A percentile compares a stretch with the other conserved stretches of the same genome.
Conservation (phyloP, 2,329 filamentous ascomycete species). For the Xylariaceae sp. region DNA sequence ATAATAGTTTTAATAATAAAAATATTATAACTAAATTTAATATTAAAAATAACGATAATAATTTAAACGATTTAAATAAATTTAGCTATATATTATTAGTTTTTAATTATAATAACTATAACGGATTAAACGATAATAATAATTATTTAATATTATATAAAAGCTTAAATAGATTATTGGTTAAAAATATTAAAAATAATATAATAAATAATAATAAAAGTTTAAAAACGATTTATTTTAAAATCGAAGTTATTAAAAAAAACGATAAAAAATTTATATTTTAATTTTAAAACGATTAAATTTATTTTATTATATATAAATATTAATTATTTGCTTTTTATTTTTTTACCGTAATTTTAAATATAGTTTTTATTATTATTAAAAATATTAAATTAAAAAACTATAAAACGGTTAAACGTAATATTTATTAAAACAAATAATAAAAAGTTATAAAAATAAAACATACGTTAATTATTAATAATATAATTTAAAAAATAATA, state of each 20-base stretch:
- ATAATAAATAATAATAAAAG: neutral
- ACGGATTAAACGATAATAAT: neutral
- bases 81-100: neutral
- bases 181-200: too few relatives aligned
- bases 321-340: neutral
- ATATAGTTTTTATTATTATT: neutral
- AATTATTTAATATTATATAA: neutral
- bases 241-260: slow-evolving; percentile 1
- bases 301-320: neutral
- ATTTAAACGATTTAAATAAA: neutral
- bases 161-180: neutral
- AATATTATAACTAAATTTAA: too few relatives aligned
- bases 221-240: slow-evolving; percentile 2
- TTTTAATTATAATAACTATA: neutral
- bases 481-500: slow-evolving; percentile 8
- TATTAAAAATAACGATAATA: neutral
- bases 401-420: neutral
- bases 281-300: neutral
- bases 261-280: slow-evolving; percentile 5
- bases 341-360: neutral
- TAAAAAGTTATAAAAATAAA: slow-evolving; percentile 3
- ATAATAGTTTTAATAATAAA: too few relatives aligned
- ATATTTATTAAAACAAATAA: slow-evolving; percentile 5
- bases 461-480: slow-evolving; percentile 2
- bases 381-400: neutral